phyloP scores from a whole-genome alignment of 768 basidiomycete genomes.

The Rhizopogon roseolus region DNA sequence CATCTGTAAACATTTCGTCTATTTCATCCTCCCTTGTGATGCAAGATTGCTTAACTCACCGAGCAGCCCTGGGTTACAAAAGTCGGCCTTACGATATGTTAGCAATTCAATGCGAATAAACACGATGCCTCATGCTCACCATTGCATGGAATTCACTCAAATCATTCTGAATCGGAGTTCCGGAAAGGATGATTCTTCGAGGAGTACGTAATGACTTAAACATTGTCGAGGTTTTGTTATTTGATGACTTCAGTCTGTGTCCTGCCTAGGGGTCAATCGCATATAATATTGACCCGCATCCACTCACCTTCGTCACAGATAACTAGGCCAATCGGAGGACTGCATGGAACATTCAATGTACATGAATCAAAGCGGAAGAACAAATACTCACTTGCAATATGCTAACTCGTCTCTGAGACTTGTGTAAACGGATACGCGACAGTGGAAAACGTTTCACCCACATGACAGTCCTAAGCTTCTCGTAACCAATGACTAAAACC shows the following conservation, averaged over 20 bases:
- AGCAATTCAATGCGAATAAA: background rate
- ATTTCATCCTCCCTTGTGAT: background rate
- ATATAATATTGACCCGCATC: background rate
- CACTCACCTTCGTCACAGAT: slow-evolving; percentile 87
- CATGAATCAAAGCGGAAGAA: background rate
- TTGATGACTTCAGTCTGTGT: slow-evolving; percentile 89
- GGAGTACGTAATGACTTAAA: slow-evolving; percentile 74
- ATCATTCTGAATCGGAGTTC: slow-evolving; percentile 97
- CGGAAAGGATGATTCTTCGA: slow-evolving; percentile 84
- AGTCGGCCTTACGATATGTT: slow-evolving; percentile 59
- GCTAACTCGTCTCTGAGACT: slow-evolving; percentile 46
- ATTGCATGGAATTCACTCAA: slow-evolving; percentile 94
- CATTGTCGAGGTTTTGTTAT: slow-evolving; percentile 85
- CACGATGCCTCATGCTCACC: slow-evolving; percentile 43
- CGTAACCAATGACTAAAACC: slow-evolving; percentile 93
- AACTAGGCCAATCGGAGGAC: slow-evolving; percentile 89
- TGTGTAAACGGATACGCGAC: background rate
- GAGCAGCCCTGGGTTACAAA: slow-evolving; percentile 89
- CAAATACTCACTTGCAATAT: slow-evolving; percentile 53
- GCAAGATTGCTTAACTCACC: slow-evolving; percentile 36
- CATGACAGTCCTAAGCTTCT: slow-evolving; percentile 81
- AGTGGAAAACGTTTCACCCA: slow-evolving; percentile 31
- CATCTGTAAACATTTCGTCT: slow-evolving; percentile 40
- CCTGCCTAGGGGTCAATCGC: slow-evolving; percentile 38
- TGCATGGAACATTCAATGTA: slow-evolving; percentile 18